These are phyloP conservation scores for Periconia sp. DNA, from an alignment of 2,329 filamentous ascomycete genomes.

Conservation along the genomic window DNA sequence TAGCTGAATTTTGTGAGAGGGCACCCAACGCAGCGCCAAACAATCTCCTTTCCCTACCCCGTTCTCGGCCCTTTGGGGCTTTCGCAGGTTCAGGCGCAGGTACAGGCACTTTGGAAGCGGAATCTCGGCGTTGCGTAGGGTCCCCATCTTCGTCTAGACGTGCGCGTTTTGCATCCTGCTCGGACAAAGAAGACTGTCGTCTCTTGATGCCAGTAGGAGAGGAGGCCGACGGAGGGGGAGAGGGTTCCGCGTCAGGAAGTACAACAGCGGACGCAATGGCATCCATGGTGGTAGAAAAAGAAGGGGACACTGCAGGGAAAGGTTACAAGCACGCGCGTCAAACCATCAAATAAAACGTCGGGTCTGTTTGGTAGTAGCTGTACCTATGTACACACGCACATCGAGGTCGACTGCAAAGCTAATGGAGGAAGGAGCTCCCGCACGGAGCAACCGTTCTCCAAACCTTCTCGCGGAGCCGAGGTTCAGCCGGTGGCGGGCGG, in stretches of 20 bases:
- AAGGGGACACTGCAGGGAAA: not conserved
- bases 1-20: conserved; percentile 69
- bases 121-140: conserved; percentile 18
- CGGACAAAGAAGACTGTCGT: conserved; percentile 56
- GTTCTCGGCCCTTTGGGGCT: conserved; percentile 65
- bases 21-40: conserved; percentile 82
- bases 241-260: conserved; percentile 48
- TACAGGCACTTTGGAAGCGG: conserved; percentile 10
- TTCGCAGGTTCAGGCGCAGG: conserved; percentile 40
- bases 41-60: conserved; percentile 78
- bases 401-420: not conserved
- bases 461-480: too few relatives aligned
- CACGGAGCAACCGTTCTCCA: conserved; percentile 23
- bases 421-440: conserved; percentile 23
- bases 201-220: conserved; percentile 47
- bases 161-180: conserved; percentile 56
- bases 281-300: conserved; percentile 21
- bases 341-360: too few relatives aligned
- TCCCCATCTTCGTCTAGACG: conserved; percentile 46
- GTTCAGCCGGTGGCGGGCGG: conserved; percentile 10
- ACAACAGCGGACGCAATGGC: conserved; percentile 59
- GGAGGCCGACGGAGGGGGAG: conserved; percentile 32
- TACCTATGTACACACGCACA: too few relatives aligned
- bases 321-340: not conserved
- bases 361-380: too few relatives aligned